Percentiles rank a stretch among this genome's conserved stretches.
Evolutionary conservation across 305 asterid species (phyloP).

Genomic region (Euphrasia arctica): DNA sequence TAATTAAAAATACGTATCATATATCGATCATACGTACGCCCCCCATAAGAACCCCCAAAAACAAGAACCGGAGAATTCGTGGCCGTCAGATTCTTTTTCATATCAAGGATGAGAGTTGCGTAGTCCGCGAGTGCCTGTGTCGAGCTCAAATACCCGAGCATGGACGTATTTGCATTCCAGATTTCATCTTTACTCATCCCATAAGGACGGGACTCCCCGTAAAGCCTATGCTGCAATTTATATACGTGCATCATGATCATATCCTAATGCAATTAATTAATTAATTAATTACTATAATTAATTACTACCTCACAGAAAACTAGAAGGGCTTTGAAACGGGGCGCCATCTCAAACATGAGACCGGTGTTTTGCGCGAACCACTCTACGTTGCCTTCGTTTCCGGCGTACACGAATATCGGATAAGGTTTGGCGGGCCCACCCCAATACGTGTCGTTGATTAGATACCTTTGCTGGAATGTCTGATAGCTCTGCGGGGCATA

Average conservation of each 20-base stretch:
- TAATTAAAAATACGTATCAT: no score
- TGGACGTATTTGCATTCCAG: constrained; percentile 63
- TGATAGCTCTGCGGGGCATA: constrained; percentile 60
- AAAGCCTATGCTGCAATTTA: constrained; percentile 71
- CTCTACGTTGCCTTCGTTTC: constrained; percentile 84
- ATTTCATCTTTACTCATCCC: constrained; percentile 44
- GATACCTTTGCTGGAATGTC: constrained; percentile 73
- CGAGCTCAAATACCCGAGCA: constrained; percentile 75
- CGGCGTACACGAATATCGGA: constrained; percentile 87
- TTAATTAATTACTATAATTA: background rate
- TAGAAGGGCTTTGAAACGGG: constrained; percentile 60
- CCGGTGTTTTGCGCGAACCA: constrained; percentile 93
- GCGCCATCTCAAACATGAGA: constrained; percentile 78
- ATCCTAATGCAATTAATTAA: background rate
- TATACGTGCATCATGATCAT: no score
- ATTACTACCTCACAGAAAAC: constrained; percentile 72
- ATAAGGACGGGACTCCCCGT: constrained; percentile 77
- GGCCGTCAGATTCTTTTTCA: constrained; percentile 65
- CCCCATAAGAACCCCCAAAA: constrained; percentile 92
- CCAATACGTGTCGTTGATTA: constrained; percentile 61
- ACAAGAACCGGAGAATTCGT: constrained; percentile 68
- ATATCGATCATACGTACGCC: constrained; percentile 45
- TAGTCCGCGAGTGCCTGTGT: constrained; percentile 90
- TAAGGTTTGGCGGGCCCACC: constrained; percentile 60
- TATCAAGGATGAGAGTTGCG: constrained; percentile 66